Percentiles rank a stretch among this genome's conserved stretches.
Evolutionary conservation across 2,329 filamentous ascomycete genomes (phyloP).

Genomic region (Magnaporthiopsis incrustans): DNA sequence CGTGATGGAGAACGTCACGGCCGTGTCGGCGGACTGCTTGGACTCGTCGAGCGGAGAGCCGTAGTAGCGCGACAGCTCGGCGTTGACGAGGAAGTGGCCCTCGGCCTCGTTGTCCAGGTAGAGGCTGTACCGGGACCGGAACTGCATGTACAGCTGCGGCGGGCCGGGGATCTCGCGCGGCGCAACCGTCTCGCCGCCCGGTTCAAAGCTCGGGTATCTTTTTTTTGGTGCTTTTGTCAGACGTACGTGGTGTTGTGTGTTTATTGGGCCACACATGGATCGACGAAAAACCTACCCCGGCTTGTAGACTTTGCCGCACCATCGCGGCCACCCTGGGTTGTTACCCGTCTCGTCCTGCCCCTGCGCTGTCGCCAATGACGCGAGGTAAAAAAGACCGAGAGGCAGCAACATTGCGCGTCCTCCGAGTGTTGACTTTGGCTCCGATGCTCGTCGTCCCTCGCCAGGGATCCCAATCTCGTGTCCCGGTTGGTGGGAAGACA

Average conservation of each 20-base stretch:
- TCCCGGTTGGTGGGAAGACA: not conserved
- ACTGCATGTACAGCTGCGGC: conserved; percentile 33
- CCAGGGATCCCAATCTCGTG: not conserved
- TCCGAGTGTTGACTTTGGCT: not conserved
- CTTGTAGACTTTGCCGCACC: conserved; percentile 41
- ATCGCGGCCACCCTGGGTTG: conserved; percentile 34
- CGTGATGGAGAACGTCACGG: conserved; percentile 27
- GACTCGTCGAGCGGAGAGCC: conserved; percentile 24
- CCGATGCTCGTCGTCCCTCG: not conserved
- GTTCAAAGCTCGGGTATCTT: conserved; percentile 33
- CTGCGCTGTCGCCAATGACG: not conserved
- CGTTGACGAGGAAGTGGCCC: conserved; percentile 36
- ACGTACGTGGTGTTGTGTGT: no score
- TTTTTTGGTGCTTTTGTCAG: not conserved
- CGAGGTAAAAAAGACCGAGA: not conserved
- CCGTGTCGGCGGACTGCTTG: not conserved
- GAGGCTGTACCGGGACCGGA: conserved; percentile 37
- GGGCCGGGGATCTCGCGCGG: conserved; percentile 22
- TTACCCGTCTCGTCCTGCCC: conserved; percentile 24
- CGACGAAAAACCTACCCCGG: conserved; percentile 22
- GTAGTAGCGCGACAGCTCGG: conserved; percentile 31
- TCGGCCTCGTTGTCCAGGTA: conserved; percentile 33
- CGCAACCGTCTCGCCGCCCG: conserved; percentile 33
- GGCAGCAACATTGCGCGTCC: not conserved
- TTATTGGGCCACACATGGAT: no score